Conservation (phyloP, 331 rosid genomes). For the Rosa hybrid region DNA sequence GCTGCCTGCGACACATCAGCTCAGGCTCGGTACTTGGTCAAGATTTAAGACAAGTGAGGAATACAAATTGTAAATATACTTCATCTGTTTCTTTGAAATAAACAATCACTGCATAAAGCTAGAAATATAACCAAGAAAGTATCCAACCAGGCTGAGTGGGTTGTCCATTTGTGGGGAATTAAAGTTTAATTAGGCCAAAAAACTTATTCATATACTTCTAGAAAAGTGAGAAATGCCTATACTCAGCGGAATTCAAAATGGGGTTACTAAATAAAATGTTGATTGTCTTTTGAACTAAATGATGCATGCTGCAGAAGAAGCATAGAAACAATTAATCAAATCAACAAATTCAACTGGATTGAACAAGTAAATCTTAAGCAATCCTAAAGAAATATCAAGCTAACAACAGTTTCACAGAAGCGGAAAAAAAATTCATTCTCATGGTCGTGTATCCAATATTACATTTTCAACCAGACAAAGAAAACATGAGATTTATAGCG, state of each 20-base stretch:
- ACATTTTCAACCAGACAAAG: conserved; percentile 1
- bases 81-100: background rate
- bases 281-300: background rate
- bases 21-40: background rate
- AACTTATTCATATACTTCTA: background rate
- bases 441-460: background rate
- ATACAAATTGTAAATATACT: background rate
- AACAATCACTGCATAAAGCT: background rate
- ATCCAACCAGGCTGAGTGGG: background rate
- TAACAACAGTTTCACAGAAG: background rate
- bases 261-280: background rate
- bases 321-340: background rate
- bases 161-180: background rate
- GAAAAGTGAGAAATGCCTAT: background rate
- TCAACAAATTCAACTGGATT: conserved; percentile 1
- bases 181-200: background rate
- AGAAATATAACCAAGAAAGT: background rate
- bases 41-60: background rate
- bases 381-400: background rate
- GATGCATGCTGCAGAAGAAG: conserved; percentile 4
- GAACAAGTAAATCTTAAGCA: background rate
- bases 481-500: background rate
- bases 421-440: background rate
- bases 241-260: background rate
- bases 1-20: background rate